Conservation (phyloP, 768 basidiomycete species). For the Exidia glandulosa region DNA sequence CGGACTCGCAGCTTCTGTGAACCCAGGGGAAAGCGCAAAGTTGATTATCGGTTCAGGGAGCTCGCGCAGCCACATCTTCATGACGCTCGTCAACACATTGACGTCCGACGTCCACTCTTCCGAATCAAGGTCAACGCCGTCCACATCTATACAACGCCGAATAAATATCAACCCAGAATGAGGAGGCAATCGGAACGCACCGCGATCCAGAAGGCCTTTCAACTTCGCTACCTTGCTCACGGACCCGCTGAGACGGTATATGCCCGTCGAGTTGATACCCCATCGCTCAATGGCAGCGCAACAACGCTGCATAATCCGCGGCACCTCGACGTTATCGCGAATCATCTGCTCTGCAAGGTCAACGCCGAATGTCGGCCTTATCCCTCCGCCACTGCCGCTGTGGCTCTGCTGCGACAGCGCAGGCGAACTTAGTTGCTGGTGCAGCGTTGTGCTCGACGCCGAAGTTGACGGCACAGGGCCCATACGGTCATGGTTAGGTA, state of each 20-base stretch:
- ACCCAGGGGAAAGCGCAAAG: constrained; percentile 70
- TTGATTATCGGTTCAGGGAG: constrained; percentile 91
- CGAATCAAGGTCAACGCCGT: constrained; percentile 74
- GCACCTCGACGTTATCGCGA: constrained; percentile 86
- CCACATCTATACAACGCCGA: constrained; percentile 45
- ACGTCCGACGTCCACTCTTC: constrained; percentile 91
- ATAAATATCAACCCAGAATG: background rate
- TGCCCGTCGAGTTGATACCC: constrained; percentile 74
- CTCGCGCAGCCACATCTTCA: constrained; percentile 95
- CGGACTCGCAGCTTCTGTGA: constrained; percentile 92
- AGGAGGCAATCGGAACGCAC: constrained; percentile 26
- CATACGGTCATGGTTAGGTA: constrained; percentile 38
- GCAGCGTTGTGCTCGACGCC: background rate
- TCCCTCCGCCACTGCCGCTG: constrained; percentile 31
- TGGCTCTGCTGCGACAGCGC: constrained; percentile 2
- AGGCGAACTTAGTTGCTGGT: background rate
- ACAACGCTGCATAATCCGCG: constrained; percentile 78
- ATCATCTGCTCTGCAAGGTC: constrained; percentile 87
- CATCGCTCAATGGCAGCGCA: constrained; percentile 86
- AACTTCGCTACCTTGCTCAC: constrained; percentile 76
- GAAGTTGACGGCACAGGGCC: too few species aligned
- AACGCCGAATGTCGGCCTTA: constrained; percentile 79
- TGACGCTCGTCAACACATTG: constrained; percentile 87
- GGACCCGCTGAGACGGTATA: constrained; percentile 89
- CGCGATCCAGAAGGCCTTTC: constrained; percentile 77